Evolutionary conservation across 192 early-diverging fungal genomes (phyloP).

Genomic region (Coemansia sp.): DNA sequence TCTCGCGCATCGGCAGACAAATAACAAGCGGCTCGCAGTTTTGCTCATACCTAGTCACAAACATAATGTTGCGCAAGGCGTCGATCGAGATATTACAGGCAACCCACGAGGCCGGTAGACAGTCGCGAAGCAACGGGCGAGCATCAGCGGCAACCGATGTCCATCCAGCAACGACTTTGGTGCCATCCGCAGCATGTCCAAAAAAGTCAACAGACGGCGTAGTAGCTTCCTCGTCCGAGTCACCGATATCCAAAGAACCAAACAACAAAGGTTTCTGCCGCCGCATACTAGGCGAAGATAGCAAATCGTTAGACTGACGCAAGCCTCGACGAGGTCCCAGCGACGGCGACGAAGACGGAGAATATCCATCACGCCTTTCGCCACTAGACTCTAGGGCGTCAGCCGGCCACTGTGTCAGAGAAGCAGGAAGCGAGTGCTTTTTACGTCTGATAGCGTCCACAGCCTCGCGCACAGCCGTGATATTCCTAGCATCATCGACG

Average conservation of each 20-base stretch:
- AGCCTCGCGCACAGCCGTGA: conserved; percentile 43
- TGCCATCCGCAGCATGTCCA: conserved; percentile 20
- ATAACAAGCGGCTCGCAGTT: conserved; percentile 62
- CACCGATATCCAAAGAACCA: neutral
- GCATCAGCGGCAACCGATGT: neutral
- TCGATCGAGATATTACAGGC: conserved; percentile 84
- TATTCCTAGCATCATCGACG: conserved; percentile 38
- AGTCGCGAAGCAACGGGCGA: conserved; percentile 43
- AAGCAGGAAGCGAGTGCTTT: conserved; percentile 15
- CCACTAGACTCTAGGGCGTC: conserved; percentile 6
- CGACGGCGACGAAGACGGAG: neutral
- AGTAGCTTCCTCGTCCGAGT: neutral
- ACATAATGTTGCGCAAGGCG: conserved; percentile 63
- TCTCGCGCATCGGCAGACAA: conserved; percentile 73
- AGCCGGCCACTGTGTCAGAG: conserved; percentile 29
- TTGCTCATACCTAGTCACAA: conserved; percentile 65
- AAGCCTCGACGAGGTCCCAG: neutral
- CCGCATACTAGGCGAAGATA: neutral
- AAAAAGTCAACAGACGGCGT: neutral
- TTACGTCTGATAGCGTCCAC: conserved; percentile 32
- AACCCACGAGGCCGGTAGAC: conserved; percentile 70
- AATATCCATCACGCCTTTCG: neutral
- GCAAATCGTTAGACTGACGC: neutral
- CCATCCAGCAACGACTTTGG: conserved; percentile 25
- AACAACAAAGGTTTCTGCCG: neutral